Conservation (phyloP, 768 basidiomycete species). For the Royoungia palumana region DNA sequence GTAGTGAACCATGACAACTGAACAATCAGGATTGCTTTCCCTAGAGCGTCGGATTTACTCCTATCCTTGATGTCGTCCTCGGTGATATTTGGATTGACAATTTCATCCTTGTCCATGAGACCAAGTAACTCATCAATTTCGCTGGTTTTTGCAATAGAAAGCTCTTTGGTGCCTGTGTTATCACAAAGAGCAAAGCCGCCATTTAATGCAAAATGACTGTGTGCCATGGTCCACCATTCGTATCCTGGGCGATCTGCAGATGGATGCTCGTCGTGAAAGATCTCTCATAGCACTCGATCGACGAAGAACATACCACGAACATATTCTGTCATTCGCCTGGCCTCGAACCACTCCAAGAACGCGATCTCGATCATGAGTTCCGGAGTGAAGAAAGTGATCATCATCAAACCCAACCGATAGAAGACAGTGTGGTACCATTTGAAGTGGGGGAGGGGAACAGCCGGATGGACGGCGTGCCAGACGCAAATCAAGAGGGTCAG, state of each 20-base stretch:
- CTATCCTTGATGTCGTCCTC: neutral
- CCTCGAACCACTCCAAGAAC: neutral
- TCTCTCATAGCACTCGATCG: too few relatives aligned
- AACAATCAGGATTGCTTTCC: neutral
- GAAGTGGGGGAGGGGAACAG: neutral
- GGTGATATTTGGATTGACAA: too few relatives aligned
- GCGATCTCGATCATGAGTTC: neutral
- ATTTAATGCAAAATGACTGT: neutral
- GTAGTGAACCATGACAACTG: neutral
- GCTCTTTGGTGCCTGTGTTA: neutral
- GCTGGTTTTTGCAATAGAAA: too few relatives aligned
- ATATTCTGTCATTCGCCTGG: neutral
- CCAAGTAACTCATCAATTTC: neutral
- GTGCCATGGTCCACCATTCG: neutral
- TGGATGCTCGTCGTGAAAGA: neutral
- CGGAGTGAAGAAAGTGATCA: neutral
- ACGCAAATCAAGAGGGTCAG: neutral
- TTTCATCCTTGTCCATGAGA: neutral
- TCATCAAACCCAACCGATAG: neutral
- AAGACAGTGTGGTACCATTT: neutral
- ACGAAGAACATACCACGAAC: neutral
- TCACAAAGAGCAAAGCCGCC: neutral
- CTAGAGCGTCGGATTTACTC: neutral
- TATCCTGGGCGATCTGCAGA: neutral
- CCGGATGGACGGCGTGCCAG: neutral